Base-by-base conservation (phyloP, 495 filamentous ascomycete genomes). In the Lophiotrema nucula region DNA sequence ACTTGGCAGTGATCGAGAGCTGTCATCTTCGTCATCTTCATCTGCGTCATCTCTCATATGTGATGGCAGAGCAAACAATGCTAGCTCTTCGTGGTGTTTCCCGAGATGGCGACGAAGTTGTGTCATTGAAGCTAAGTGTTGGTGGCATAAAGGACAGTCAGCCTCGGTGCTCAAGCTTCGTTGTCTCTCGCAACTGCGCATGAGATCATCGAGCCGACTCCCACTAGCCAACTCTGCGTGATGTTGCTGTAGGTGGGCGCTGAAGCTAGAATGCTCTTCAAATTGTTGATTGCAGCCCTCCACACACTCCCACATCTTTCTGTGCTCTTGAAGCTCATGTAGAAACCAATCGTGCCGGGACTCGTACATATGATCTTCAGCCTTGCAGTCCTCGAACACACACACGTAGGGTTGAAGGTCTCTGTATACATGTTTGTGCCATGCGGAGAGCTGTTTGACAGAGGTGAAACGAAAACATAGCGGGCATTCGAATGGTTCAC, bases 401-500 rank as follows among this genome's bases (percentile, higher is more conserved):
- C 56, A 60, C 5, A 53, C 56, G 39, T 60, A 60, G 2, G 56
- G 56, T 8, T 53, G 56, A 22, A 60, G 48, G 27, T 60, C 56
- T 46, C 27, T 6, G 41, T 60, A 60, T 4, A 60, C 49, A 25
- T 60, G 56, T 42, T 60, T 60, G 25, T 58, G 47, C 56, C 56
- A 58, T 13, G 56, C 35, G 11, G 35, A 28, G 23, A 35, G 39
- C 10, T 52, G 46, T 25, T 47, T 21, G 24, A 58, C 47, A 33
- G 47, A 31, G 19, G 39, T 52, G 25, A 58, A 44, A 3, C 46
- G 47, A n/a, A 51, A 58, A 47, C 56, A 58, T 12, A 58, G 19
- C 18, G 56, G 47, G 35, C 56, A 58, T 27, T 58, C 56, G 21
- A 58, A 58, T 4, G 56, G 56, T 25, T 44, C n/a, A 15, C 56